Base-by-base conservation (phyloP, 441 rosid species). In the Brassica balearica region DNA sequence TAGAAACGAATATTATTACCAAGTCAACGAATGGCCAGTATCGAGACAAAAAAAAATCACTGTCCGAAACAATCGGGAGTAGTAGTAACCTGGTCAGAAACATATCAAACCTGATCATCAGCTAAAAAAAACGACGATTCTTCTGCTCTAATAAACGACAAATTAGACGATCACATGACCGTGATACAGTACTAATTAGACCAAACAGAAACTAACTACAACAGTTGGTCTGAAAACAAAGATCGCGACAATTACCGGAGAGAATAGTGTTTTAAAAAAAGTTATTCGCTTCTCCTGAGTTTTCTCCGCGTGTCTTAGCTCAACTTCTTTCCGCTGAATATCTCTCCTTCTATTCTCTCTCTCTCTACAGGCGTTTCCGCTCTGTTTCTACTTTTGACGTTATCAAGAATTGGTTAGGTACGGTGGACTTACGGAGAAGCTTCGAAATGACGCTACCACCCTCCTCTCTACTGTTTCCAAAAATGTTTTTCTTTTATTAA, bases 1-100 rank as follows among this genome's bases (percentile, higher is more conserved):
- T 1, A 43, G 14, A 53, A 15, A 53, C 14, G 53, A 78, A 59
- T 9, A 8, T 38, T 9, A 8, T 38, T 65, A 80, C 80, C 77
- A 76, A 71, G 80, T 80, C 80, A 80, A 80, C 48, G 74, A 71
- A 66, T 3, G 60, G 53, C 65, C 53, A 71, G 59, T 71, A 46
- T 71, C 61, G 65, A 55, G 73, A 12, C 53, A 32, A 46, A 51
- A 41, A 48, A 41, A 15, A 34, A 62, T 53, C 67, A 55, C 2
- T 38, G 38, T 11, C 51, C 55, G 46, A 63, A 53, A 5, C 60
- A 69, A 73, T 68, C 56, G 20, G 20, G 20, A 68, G 60, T 51
- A 23, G 60, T 51, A 23, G 62, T 68, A 46, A 12, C 14, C 14
- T 46, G 75, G 17, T 55, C 38, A 69, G 5, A 79, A 41, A 55